These are phyloP conservation scores for Juncus inflexus DNA, from an alignment of 176 grass and related monocot species.

Conservation along the genomic window DNA sequence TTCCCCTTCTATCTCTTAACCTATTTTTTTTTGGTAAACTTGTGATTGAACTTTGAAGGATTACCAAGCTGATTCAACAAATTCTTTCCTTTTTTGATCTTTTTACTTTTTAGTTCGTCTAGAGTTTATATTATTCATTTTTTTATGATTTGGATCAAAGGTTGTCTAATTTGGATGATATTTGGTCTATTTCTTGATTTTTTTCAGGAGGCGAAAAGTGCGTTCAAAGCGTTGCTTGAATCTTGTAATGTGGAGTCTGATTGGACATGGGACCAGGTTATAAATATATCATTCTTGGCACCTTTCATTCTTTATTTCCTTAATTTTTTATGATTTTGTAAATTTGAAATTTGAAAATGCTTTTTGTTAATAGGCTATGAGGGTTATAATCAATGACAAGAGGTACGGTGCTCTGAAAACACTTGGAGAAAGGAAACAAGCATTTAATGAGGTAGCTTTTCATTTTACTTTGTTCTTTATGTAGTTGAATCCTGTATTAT, in stretches of 20 bases:
- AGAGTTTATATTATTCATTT: constrained; percentile 4
- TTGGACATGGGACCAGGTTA: constrained; percentile 96
- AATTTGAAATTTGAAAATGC: constrained; percentile 27
- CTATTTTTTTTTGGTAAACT: background rate
- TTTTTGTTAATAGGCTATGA: constrained; percentile 66
- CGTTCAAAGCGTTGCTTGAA: constrained; percentile 80
- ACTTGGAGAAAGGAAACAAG: constrained; percentile 98
- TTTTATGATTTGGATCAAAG: background rate
- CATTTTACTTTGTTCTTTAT: background rate
- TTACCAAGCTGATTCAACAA: no score
- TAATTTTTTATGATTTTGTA: constrained; percentile 19
- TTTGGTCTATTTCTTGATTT: constrained; percentile 7
- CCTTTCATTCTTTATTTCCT: constrained; percentile 1
- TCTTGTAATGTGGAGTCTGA: constrained; percentile 85
- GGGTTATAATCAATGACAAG: constrained; percentile 92
- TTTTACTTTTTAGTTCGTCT: background rate
- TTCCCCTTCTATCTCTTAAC: background rate
- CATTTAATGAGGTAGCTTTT: constrained; percentile 81
- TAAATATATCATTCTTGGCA: background rate
- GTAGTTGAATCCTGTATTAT: background rate
- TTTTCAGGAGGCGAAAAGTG: constrained; percentile 81
- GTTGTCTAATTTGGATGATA: no score
- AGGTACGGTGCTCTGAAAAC: constrained; percentile 84
- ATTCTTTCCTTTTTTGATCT: background rate
- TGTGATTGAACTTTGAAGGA: no score